Conservation (phyloP, 2,329 filamentous ascomycete genomes). For the Balansia obtecta region DNA sequence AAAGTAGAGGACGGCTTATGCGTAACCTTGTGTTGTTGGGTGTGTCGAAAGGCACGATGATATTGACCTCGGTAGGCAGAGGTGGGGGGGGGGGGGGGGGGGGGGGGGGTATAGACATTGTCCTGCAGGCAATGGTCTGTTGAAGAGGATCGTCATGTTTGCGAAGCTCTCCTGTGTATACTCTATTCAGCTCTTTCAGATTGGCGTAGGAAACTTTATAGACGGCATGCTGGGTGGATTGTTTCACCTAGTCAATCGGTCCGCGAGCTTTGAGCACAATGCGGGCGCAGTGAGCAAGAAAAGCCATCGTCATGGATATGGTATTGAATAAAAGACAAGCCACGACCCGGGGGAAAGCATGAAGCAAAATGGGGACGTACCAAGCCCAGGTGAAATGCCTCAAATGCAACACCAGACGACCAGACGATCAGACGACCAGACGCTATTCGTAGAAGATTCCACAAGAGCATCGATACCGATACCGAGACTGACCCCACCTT, state of each 20-base stretch:
- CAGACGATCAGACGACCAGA: too few species aligned
- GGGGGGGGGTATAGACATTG: background rate
- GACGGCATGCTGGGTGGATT: background rate
- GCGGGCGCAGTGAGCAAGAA: background rate
- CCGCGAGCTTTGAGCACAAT: background rate
- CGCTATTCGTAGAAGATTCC: constrained; percentile 4
- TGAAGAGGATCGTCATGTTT: background rate
- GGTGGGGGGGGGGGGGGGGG: too few species aligned
- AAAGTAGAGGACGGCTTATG: background rate
- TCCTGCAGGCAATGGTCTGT: background rate
- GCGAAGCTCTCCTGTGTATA: background rate
- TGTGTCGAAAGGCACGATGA: too few species aligned
- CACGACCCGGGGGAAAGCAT: background rate
- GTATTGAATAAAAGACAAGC: background rate
- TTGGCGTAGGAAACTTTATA: background rate
- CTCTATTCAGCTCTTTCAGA: background rate
- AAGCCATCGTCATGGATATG: background rate
- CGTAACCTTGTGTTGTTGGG: too few species aligned
- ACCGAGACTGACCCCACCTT: background rate
- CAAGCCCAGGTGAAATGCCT: too few species aligned
- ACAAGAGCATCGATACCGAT: constrained; percentile 1
- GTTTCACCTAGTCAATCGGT: background rate
- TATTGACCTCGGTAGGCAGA: background rate
- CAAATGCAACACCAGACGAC: too few species aligned
- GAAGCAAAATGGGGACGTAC: too few species aligned